Evolutionary conservation across 2,329 filamentous ascomycete genomes (phyloP), one percentile per base, ranked within the genome.

Genomic region (Fusarium musae): DNA sequence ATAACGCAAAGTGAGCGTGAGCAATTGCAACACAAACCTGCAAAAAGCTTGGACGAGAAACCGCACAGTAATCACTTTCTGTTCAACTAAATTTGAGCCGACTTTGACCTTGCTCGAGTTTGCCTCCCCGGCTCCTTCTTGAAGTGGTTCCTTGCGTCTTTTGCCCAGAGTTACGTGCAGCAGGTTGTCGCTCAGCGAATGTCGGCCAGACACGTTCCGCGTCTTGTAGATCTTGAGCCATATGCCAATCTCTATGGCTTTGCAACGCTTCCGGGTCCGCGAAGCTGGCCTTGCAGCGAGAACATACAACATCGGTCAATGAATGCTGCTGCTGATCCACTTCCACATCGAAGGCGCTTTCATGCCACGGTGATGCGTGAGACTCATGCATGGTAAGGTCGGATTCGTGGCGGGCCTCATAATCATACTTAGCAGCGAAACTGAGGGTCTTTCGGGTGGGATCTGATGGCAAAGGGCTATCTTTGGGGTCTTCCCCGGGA

Each of bases 231-330:
- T 96, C 93, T 83, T 93, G 94, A 50, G 96, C 96, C 83, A 97
- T 92, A 83, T 99, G 96, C 92, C 95, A 98, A 81, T 99, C 96
- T 60, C 92, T 87, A 81, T 99, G 96, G 82, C 93, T 95, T 73
- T 91, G 88, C 52, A 90, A 79, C 75, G 88, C 87, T 63, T 92
- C 89, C 32, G 84, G 79, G 43, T 86, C 84, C 17, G 87, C 85
- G 39, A 96, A 84, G n/a, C 80, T 79, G 76, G 88, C 86, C 66
- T 88, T 86, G 81, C 95, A 97, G 70, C 90, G 89, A 56, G 85
- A 79, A 81, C 94, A 97, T 44, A 81, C 76, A 76, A 85, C 83
- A 47, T 83, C 78, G 42, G 78, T 80, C 71, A 82, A 80, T 76
- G 79, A 77, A 74, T 82, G 81, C 53, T 81, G 75, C 39, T 65